Evolutionary conservation across 2,329 filamentous ascomycete species (phyloP), one percentile per base, ranked within the genome.

Genomic region (Claviceps maximensis): DNA sequence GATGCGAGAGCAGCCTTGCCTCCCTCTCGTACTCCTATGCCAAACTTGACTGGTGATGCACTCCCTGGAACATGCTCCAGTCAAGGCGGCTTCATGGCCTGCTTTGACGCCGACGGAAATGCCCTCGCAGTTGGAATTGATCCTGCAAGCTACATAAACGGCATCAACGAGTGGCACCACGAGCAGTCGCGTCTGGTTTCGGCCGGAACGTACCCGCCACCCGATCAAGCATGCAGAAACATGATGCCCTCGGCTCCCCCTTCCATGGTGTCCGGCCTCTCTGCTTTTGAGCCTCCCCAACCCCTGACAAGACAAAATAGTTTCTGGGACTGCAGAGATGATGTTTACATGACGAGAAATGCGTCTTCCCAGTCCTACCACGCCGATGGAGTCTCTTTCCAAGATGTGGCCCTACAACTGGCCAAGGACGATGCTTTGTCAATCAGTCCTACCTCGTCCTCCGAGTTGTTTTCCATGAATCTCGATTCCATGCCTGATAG

Each of bases 291-390:
- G 38, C 65, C 62, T 0, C 53, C 65, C 3, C 67, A 65, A 53
- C 67, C 71, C 29, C 65, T 74, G 59, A 72, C 70, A 10, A 67
- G 72, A 41, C 67, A 71, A 53, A 73, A 70, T 57, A 75, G 73
- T 62, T 63, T 64, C 9, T 62, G 65, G 29, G 62, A 68, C 47
- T 64, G 65, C 56, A 58, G 56, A 45, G 52, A 59, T 36, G 62
- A 60, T 7, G 60, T 63, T 49, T 60, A 66, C 40, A 72, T 74
- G 69, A 60, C 67, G 25, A 62, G 71, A 25, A 60, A 70, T 45
- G 58, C 61, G 36, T 74, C 72, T 2, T 61, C 62, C 3, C 66
- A 70, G 29, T 72, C 70, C 5, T 66, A 67, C 15, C 54, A 51
- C 19, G 49, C 45, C 9, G 58, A 60, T 21, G 48, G 23, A 3